Conservation (phyloP, 2,329 filamentous ascomycete genomes). For the Aspergillus sp. region DNA sequence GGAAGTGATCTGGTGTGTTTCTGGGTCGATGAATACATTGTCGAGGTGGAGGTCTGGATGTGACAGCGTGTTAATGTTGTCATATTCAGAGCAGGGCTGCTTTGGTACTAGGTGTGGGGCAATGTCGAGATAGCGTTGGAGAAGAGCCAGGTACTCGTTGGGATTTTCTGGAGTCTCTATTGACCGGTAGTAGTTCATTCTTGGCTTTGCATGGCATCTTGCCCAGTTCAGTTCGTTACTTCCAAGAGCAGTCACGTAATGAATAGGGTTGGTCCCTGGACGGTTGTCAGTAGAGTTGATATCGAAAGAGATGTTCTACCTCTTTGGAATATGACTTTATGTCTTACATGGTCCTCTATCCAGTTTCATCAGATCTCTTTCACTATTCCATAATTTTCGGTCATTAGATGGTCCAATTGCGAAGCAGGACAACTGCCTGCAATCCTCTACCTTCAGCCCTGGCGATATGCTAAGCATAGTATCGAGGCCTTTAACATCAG, state of each 20-base stretch:
- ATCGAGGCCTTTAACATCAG: slow-evolving; percentile 4
- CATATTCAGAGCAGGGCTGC: neutral
- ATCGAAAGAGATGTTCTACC: no score
- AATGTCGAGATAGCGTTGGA: neutral
- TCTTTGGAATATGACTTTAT: neutral
- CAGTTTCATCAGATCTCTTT: slow-evolving; percentile 12
- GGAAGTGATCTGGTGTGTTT: slow-evolving; percentile 3
- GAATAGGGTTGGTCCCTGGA: slow-evolving; percentile 10
- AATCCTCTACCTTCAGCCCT: neutral
- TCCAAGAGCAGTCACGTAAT: slow-evolving; percentile 16
- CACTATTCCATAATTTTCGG: slow-evolving; percentile 12
- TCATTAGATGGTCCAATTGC: slow-evolving; percentile 16
- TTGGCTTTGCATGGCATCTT: slow-evolving; percentile 12
- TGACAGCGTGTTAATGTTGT: neutral
- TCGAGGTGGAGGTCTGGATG: slow-evolving; percentile 12
- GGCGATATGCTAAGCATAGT: neutral
- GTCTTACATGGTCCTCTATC: slow-evolving; percentile 20
- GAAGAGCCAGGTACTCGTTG: neutral
- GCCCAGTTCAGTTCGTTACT: slow-evolving; percentile 20
- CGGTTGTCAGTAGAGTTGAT: neutral
- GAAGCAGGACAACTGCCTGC: slow-evolving; percentile 4
- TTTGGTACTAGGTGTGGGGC: neutral
- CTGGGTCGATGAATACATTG: slow-evolving; percentile 10
- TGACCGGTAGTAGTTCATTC: slow-evolving; percentile 20
- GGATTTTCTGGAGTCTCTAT: slow-evolving; percentile 5